These are phyloP conservation scores for Elsinoe batatas DNA, from an alignment of 2,329 filamentous ascomycete genomes.

Conservation along the genomic window DNA sequence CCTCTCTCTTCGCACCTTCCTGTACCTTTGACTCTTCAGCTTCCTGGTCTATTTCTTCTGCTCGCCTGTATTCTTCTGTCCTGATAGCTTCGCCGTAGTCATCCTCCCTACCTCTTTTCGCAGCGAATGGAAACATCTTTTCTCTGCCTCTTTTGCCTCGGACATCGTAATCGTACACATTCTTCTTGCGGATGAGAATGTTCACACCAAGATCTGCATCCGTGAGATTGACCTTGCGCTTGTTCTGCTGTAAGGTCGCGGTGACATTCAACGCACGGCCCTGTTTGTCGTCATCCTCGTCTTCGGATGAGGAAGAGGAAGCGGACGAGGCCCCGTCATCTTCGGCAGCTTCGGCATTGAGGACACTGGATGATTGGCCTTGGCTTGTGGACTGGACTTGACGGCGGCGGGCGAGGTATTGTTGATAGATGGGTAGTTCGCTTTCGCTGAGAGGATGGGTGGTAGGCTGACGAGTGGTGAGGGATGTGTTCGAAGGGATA, in stretches of 20 bases:
- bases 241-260: constrained; percentile 70
- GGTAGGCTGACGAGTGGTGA: background rate
- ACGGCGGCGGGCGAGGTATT: constrained; percentile 80
- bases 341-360: constrained; percentile 44
- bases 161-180: constrained; percentile 88
- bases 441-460: constrained; percentile 58
- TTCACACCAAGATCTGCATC: constrained; percentile 91
- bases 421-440: constrained; percentile 75
- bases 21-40: constrained; percentile 42
- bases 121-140: constrained; percentile 79
- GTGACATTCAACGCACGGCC: constrained; percentile 86
- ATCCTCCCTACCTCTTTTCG: constrained; percentile 68
- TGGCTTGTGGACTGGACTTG: constrained; percentile 78
- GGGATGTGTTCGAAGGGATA: background rate
- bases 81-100: constrained; percentile 92
- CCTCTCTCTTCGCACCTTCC: constrained; percentile 60
- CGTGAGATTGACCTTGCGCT: constrained; percentile 75
- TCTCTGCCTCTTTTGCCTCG: constrained; percentile 85
- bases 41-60: constrained; percentile 77
- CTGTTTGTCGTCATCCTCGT: constrained; percentile 81
- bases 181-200: constrained; percentile 76
- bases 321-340: constrained; percentile 73
- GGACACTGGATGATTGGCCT: constrained; percentile 56
- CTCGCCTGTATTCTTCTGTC: constrained; percentile 85
- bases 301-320: constrained; percentile 76